Evolutionary conservation across 208 protist species (phyloP), one percentile per base, ranked within the genome.

Genomic region (Crithidia acanthocephali): DNA sequence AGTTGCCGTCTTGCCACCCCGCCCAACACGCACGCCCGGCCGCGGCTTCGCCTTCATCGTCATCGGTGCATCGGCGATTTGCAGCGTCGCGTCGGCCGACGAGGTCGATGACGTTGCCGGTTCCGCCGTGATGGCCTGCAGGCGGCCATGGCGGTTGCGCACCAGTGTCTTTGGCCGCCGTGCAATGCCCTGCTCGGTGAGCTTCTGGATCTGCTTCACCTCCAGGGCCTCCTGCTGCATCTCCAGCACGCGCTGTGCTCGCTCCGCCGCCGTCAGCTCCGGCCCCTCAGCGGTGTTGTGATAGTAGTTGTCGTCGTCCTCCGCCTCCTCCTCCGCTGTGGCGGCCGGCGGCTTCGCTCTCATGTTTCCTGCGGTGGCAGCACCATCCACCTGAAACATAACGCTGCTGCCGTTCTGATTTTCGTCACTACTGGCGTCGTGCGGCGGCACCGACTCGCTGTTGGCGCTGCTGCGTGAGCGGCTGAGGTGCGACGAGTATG

Each of bases 91-190:
- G 11, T 67, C 48, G 13, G 6, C 44, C 3, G 44, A n/a, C 18
- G 44, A 13, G 5, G 20, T 25, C 4, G 47, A 10, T 23, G 27
- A 16, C 11, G 55, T 23, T 0, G 50, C 10, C 4, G 72, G 40
- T 16, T 22, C 10, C 30, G 50, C 27, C 7, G 73, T 16, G 35
- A 91, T 77, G 13, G 84, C 70, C 32, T 84, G 78, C 33, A 85
- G 76, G 16, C 59, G 60, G 20, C 90, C 87, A 42, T 85, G 68
- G 0, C 80, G 69, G 23, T 75, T 82, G 27, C 90, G 83, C 10
- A 83, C 65, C 10, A 95, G 85, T 20, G 72, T 77, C 48, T 84
- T 74, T 11, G 90, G 90, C 20, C 90, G 78, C 5, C 79, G 80
- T 20, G 87, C 90, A 8, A 95, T 72, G 18, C 84, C 82, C 10